Percentiles rank a stretch among this genome's conserved stretches.
Evolutionary conservation across 768 basidiomycete genomes (phyloP).

Genomic region (Tricholoma saponaceum): DNA sequence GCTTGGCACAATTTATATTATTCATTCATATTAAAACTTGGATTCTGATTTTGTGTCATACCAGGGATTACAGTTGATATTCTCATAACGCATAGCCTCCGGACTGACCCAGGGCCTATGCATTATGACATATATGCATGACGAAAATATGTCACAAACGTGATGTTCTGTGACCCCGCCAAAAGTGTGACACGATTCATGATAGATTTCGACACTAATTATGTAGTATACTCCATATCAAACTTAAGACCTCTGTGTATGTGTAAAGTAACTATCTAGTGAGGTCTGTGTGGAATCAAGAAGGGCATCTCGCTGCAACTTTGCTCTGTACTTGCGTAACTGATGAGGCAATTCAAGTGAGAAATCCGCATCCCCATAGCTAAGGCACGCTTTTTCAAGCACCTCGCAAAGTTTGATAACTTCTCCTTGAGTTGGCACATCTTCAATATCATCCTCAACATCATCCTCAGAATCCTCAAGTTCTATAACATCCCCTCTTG

Average conservation of each 20-base stretch:
- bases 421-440: neutral
- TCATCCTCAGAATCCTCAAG: neutral
- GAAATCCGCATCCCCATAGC: constrained; percentile 1
- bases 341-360: constrained; percentile 5
- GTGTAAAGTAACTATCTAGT: neutral
- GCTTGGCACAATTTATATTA: too few species aligned
- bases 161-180: constrained; percentile 1
- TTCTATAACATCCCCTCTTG: neutral
- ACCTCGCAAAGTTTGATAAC: constrained; percentile 5
- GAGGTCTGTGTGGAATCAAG: neutral
- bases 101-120: constrained; percentile 6
- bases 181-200: neutral
- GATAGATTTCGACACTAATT: neutral
- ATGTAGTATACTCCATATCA: neutral
- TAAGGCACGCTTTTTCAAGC: constrained; percentile 5
- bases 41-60: too few species aligned
- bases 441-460: neutral
- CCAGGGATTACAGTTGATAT: constrained; percentile 1
- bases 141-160: neutral
- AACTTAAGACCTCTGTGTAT: neutral
- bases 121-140: constrained; percentile 6
- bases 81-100: neutral
- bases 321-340: constrained; percentile 2
- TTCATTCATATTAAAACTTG: too few species aligned
- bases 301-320: neutral